Percentiles rank a stretch among this genome's conserved stretches.
phyloP scores from a whole-genome alignment of 2,329 filamentous ascomycete species.

The Aspergillus sp. region DNA sequence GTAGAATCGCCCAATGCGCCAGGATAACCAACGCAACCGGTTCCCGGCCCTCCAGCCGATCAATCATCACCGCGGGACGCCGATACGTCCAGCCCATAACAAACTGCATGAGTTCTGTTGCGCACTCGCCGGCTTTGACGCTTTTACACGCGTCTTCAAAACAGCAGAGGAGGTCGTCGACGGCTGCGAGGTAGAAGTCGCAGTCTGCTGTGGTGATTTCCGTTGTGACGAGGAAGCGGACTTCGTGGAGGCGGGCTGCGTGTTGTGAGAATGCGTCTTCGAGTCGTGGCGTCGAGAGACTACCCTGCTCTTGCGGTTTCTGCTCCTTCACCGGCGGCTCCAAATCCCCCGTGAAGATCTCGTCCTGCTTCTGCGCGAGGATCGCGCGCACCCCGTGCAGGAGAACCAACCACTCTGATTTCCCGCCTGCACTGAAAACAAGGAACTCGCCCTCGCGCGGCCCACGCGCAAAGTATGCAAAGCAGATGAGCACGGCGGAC shows the following conservation, averaged over 20 bases:
- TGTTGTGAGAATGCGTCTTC: conserved; percentile 25
- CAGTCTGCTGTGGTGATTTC: not conserved
- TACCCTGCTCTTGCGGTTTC: not conserved
- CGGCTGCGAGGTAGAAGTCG: conserved; percentile 15
- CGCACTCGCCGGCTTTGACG: conserved; percentile 16
- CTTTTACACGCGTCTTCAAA: conserved; percentile 27
- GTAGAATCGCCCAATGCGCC: conserved; percentile 36
- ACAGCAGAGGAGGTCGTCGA: conserved; percentile 21
- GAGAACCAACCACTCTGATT: conserved; percentile 38
- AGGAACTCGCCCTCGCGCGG: conserved; percentile 37
- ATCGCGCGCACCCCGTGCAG: conserved; percentile 37
- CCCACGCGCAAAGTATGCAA: conserved; percentile 40
- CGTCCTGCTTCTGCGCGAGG: conserved; percentile 19
- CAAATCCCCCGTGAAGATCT: conserved; percentile 35
- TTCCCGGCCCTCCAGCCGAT: conserved; percentile 32
- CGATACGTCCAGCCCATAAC: conserved; percentile 40
- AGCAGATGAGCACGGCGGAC: conserved; percentile 36
- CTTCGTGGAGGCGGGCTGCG: conserved; percentile 15
- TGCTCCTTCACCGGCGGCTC: not conserved
- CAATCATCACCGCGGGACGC: conserved; percentile 27
- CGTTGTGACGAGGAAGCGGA: conserved; percentile 14
- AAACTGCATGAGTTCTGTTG: conserved; percentile 28
- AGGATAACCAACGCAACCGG: conserved; percentile 33
- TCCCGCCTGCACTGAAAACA: conserved; percentile 35
- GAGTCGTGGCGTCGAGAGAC: conserved; percentile 1